Conservation (phyloP, 495 filamentous ascomycete species). For the Tuber melanosporum region DNA sequence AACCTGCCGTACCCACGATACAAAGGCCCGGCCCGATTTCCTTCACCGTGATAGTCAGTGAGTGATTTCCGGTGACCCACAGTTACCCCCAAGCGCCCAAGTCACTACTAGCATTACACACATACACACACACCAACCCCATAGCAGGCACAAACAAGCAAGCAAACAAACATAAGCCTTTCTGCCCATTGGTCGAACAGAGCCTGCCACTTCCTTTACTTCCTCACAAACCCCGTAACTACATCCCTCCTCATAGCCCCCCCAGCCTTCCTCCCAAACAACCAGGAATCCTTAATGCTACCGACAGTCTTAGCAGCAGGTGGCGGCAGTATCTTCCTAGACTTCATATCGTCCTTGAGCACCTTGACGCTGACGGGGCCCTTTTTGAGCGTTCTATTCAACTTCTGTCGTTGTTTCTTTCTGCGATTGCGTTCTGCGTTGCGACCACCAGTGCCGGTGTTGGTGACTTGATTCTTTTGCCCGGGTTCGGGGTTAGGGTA, state of each 20-base stretch:
- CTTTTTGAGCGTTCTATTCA: conserved; percentile 32
- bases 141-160: neutral
- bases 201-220: conserved; percentile 5
- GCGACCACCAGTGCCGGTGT: neutral
- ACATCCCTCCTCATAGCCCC: conserved; percentile 27
- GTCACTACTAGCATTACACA: neutral
- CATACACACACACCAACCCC: neutral
- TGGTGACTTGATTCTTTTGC: neutral
- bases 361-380: conserved; percentile 38
- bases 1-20: neutral
- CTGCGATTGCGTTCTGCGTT: conserved; percentile 14
- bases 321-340: conserved; percentile 32
- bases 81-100: neutral
- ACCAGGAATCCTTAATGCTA: conserved; percentile 35
- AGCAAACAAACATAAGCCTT: neutral
- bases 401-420: conserved; percentile 26
- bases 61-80: conserved; percentile 1
- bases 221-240: conserved; percentile 25
- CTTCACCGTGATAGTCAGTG: neutral
- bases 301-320: conserved; percentile 29
- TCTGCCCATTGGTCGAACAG: neutral
- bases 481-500: neutral
- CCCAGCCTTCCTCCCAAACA: conserved; percentile 17
- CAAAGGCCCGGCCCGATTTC: neutral
- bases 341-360: conserved; percentile 28